Evolutionary conservation across 1,139 yeast species (phyloP), one percentile per base, ranked within the genome.

Genomic region (Zygoascus meyerae): DNA sequence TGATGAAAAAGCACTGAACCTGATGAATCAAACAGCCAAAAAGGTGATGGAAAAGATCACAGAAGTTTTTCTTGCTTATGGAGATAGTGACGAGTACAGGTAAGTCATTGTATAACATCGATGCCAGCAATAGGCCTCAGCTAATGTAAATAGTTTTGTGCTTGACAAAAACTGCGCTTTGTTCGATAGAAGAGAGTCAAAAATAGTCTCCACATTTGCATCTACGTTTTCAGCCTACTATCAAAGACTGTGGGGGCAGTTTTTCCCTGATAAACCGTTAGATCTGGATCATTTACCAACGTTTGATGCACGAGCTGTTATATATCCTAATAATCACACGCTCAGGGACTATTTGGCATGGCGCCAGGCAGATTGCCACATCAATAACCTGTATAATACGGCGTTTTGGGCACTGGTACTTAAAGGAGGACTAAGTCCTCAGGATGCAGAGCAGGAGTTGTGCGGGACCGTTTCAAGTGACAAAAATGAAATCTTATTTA

Each of bases 321-420:
- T 80, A 2, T 92, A 92, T 58, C 99, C 99, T 0, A 78, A 75
- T 48, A 56, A 69, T 26, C 59, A 69, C 8, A 69, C 73, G 1
- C 72, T 90, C 1, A 71, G 86, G 46, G 97, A 92, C 63, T 94
- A 94, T 61, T 77, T 94, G 53, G 70, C 85, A 47, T 94, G 99
- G 99, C 73, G 99, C 56, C 97, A 87, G 62, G 98, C 84, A 1
- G 99, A 92, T 62, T 92, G 98, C 48, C 98, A 92, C 66, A 92
- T 92, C 48, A 92, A 92, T 63, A 92, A 92, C 62, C 68, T 94
- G 52, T 94, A 90, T 70, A 92, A 92, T 61, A 94, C 99, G 0
- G 72, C 89, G 0, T 94, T 92, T 62, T 92, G 99, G 99, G 73
- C 80, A 6, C 71, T 94, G 57, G 94, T 92, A 0, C 64, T 71